Percentiles rank a stretch among this genome's conserved stretches.
phyloP scores from a whole-genome alignment of 768 basidiomycete species.

The Pisolithus marmoratus region DNA sequence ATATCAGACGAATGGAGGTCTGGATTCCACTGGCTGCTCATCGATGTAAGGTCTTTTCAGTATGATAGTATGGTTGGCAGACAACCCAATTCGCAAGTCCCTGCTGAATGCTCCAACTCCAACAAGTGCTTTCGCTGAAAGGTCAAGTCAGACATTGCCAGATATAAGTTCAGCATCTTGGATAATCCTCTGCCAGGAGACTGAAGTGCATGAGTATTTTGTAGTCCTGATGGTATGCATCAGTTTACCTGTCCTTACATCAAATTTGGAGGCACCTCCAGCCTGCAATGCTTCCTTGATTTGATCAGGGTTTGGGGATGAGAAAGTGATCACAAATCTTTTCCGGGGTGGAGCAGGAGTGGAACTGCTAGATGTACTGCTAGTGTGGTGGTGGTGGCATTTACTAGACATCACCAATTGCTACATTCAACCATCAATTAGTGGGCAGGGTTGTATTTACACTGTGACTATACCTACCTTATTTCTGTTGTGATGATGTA shows the following conservation, averaged over 20 bases:
- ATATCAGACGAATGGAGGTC: background rate
- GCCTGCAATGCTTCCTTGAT: conserved; percentile 1
- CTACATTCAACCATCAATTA: background rate
- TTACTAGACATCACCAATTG: background rate
- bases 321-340: background rate
- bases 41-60: background rate
- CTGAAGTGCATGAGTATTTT: background rate
- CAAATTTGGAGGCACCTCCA: background rate
- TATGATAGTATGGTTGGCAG: background rate
- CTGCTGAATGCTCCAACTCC: no score
- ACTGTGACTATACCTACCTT: background rate
- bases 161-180: no score
- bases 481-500: background rate
- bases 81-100: background rate
- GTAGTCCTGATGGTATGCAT: background rate
- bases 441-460: background rate
- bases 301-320: background rate
- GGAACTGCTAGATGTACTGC: background rate
- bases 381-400: background rate
- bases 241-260: conserved; percentile 1
- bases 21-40: background rate
- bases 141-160: no score
- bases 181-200: background rate
- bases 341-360: background rate
- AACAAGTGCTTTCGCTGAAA: no score